phyloP scores from a whole-genome alignment of 306 rosid species.

The Oemleria cerasiformis region DNA sequence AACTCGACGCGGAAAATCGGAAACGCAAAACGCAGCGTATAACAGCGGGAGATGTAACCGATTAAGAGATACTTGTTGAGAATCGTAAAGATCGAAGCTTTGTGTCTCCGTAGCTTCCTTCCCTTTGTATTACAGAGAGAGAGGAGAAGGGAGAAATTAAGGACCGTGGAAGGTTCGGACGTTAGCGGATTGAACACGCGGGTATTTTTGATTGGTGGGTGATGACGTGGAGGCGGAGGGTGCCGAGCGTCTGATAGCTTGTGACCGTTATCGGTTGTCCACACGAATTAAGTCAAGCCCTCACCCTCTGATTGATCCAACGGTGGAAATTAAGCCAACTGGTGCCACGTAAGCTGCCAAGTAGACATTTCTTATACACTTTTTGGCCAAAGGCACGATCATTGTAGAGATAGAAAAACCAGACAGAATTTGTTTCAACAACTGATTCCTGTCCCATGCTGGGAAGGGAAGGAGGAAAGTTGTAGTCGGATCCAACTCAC shows the following conservation, averaged over 20 bases:
- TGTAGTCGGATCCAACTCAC: too few species aligned
- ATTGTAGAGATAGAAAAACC: too few species aligned
- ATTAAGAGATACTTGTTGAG: background rate
- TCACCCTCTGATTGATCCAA: background rate
- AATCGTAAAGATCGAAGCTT: background rate
- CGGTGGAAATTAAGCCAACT: background rate
- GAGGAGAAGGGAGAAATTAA: background rate
- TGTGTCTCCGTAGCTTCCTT: background rate
- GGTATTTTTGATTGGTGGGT: slow-evolving; percentile 2
- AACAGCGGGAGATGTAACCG: background rate
- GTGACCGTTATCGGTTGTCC: slow-evolving; percentile 26
- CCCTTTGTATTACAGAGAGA: background rate
- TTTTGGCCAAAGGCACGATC: too few species aligned
- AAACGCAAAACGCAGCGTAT: background rate
- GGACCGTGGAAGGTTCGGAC: background rate
- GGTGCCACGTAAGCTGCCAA: slow-evolving; percentile 12
- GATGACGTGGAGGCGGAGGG: slow-evolving; percentile 33
- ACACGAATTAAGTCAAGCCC: slow-evolving; percentile 22
- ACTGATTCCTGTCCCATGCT: too few species aligned
- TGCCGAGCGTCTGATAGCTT: slow-evolving; percentile 8
- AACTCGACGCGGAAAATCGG: slow-evolving; percentile 1
- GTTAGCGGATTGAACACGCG: slow-evolving; percentile 15
- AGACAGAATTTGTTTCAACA: background rate
- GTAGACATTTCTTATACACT: background rate
- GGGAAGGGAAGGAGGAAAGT: too few species aligned